Evolutionary conservation across 192 early-diverging fungal species (phyloP).

Genomic region (Backusella sp.): DNA sequence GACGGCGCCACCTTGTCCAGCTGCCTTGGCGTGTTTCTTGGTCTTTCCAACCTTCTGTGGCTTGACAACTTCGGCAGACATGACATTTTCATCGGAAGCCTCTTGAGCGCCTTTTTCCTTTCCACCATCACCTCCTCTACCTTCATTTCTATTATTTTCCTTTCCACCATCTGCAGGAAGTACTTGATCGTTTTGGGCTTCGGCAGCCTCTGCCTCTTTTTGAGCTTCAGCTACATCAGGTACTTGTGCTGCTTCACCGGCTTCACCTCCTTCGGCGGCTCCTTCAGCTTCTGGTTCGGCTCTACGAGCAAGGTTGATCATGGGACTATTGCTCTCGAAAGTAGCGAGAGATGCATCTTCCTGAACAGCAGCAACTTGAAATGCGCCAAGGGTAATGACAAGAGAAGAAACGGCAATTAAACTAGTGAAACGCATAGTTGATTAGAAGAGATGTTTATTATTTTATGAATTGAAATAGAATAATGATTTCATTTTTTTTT

Average conservation of each 20-base stretch:
- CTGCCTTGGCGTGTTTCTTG: neutral
- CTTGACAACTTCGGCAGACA: neutral
- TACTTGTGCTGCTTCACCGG: neutral
- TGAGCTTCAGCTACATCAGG: neutral
- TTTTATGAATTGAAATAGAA: neutral
- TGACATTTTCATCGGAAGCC: neutral
- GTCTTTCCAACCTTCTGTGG: neutral
- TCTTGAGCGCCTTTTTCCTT: neutral
- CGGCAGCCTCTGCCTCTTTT: neutral
- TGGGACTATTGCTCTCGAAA: neutral
- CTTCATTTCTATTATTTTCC: neutral
- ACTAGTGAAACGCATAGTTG: neutral
- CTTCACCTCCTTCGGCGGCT: neutral
- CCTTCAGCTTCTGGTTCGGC: neutral
- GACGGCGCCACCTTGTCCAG: neutral
- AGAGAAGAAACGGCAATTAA: conserved; percentile 7
- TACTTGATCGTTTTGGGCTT: neutral
- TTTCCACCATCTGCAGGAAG: neutral
- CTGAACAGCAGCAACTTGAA: neutral
- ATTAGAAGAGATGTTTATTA: neutral
- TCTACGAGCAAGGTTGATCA: neutral
- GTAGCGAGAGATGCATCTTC: neutral
- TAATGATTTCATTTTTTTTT: neutral
- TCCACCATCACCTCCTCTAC: neutral
- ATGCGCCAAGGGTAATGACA: neutral